Base-by-base conservation (phyloP, 805 yeast genomes). In the Hanseniaspora vineae region DNA sequence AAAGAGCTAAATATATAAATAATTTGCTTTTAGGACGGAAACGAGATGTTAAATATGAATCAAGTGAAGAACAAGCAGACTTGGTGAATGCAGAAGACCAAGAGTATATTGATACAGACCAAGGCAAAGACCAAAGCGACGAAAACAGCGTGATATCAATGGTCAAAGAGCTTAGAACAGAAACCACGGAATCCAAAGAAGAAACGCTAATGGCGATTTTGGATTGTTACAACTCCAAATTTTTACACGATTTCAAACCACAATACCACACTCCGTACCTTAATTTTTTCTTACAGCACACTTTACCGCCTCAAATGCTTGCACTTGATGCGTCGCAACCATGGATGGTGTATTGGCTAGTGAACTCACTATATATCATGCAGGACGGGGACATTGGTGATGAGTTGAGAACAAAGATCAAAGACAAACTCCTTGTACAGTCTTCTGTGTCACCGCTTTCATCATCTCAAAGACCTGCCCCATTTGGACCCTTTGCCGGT, bases 271-370 rank as follows among this genome's bases (percentile, higher is more conserved):
- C 45, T 42, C 39, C 52, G 45, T 83, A 70, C 56, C 61, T 77
- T 13, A 61, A 66, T 18, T 49, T 58, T n/a, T 66, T 68, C 17
- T 63, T 78, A 20, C 54, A 59, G 10, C 58, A 63, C 11, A 66
- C 71, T 15, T 67, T 84, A 29, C 84, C 88, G 0, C 52, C 65
- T 2, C 66, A 61, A 9, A 81, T 73, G 60, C 58, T 62, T 2
- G 72, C 73, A 0, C 68, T 86, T 44, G 97, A 90, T 62, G 92
- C 97, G 0, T 84, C 92, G n/a, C 88, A 82, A 51, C 80, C 95
- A 0, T 92, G 97, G 97, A 66, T 90, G 57, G 50, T 84, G 1
- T 90, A 84, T 60, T 92, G 98, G 98, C 65, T 81, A 6, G 59
- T 75, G 42, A 87, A 86, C 58, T 70, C 80, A 0, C 55, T 71